These are phyloP conservation scores for Rosa lucieae DNA, from an alignment of 306 rosid species.

Conservation along the genomic window DNA sequence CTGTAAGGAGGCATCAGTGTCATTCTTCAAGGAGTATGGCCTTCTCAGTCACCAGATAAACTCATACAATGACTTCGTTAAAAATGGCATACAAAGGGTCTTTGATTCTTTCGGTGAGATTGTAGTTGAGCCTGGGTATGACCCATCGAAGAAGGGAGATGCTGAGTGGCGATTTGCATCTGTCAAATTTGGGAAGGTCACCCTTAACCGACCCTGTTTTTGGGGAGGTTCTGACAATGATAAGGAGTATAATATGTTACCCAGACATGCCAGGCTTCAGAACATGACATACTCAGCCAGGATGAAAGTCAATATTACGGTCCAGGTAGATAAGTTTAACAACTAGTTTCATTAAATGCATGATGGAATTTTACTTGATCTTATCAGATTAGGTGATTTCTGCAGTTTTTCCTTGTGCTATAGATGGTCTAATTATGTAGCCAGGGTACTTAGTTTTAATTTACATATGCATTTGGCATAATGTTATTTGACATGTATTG, in stretches of 20 bases:
- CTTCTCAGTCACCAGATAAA: slow-evolving; percentile 87
- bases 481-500: background rate
- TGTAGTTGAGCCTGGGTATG: slow-evolving; percentile 65
- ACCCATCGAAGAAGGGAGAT: slow-evolving; percentile 85
- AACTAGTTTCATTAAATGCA: background rate
- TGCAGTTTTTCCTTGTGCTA: background rate
- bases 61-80: slow-evolving; percentile 64
- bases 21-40: slow-evolving; percentile 65
- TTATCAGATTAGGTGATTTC: background rate
- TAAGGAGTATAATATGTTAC: slow-evolving; percentile 66
- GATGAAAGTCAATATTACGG: slow-evolving; percentile 49
- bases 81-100: slow-evolving; percentile 49
- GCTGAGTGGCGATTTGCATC: slow-evolving; percentile 68
- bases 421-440: slow-evolving; percentile 2
- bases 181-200: slow-evolving; percentile 67
- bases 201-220: slow-evolving; percentile 64
- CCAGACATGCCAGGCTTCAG: slow-evolving; percentile 88
- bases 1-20: slow-evolving; percentile 51
- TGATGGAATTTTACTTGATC: background rate
- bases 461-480: background rate
- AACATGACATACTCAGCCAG: slow-evolving; percentile 87
- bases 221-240: slow-evolving; percentile 70
- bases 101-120: slow-evolving; percentile 74
- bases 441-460: background rate
- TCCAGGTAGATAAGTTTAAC: slow-evolving; percentile 52